A percentile compares a stretch with the other conserved stretches of the same genome.
These are phyloP conservation scores for Elaeis oleifera DNA, from an alignment of 202 grass and related monocot species.

Conservation along the genomic window DNA sequence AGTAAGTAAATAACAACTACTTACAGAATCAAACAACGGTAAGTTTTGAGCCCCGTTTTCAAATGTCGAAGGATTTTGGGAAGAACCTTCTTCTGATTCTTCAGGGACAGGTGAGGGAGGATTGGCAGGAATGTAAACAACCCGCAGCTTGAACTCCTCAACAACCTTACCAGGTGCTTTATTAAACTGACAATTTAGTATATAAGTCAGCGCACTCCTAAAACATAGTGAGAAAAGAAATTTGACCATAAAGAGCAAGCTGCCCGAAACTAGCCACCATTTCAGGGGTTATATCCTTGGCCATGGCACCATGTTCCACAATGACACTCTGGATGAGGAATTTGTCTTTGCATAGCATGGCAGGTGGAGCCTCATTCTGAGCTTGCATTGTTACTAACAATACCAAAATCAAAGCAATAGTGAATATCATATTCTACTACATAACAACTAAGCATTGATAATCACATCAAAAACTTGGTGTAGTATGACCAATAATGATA, in stretches of 20 bases:
- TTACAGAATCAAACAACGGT: constrained; percentile 56
- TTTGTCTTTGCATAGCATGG: constrained; percentile 93
- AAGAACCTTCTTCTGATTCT: constrained; percentile 76
- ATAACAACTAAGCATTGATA: not conserved
- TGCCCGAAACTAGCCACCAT: constrained; percentile 36
- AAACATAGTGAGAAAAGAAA: constrained; percentile 1
- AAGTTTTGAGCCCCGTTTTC: constrained; percentile 49
- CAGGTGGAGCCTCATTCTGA: constrained; percentile 54
- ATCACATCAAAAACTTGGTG: not conserved
- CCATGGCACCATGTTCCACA: constrained; percentile 47
- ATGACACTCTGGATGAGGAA: constrained; percentile 87
- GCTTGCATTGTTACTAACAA: constrained; percentile 86
- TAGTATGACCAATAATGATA: constrained; percentile 1
- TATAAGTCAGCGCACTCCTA: constrained; percentile 14
- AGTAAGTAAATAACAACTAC: constrained; percentile 4
- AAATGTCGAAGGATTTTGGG: constrained; percentile 42
- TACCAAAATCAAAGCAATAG: no score
- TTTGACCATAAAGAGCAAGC: constrained; percentile 1
- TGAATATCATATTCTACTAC: no score
- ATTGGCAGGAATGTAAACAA: constrained; percentile 59
- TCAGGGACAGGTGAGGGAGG: constrained; percentile 46
- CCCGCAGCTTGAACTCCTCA: constrained; percentile 87
- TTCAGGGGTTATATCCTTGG: constrained; percentile 62
- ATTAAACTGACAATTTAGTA: constrained; percentile 49
- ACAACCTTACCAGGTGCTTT: constrained; percentile 74